phyloP scores from a whole-genome alignment of 1,284 basidiomycete genomes.

The Wolfiporia cocos region DNA sequence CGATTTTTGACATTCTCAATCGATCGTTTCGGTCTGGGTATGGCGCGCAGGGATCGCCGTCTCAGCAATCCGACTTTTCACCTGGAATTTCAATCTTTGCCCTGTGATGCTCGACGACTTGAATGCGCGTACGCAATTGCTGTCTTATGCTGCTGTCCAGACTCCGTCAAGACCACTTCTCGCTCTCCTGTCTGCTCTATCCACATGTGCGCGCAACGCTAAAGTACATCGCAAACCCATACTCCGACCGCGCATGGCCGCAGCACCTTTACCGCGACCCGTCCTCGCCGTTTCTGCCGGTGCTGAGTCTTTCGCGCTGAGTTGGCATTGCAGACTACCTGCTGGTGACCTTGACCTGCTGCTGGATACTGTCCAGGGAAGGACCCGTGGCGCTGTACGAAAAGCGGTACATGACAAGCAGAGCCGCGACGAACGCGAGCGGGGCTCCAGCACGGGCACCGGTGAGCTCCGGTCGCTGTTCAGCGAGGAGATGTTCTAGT shows the following conservation, averaged over 20 bases:
- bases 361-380: conserved; percentile 49
- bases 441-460: too few species aligned
- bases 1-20: too few species aligned
- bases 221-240: conserved; percentile 44
- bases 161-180: too few species aligned
- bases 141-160: too few species aligned
- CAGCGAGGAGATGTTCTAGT: conserved; percentile 49
- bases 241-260: conserved; percentile 57
- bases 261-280: conserved; percentile 57
- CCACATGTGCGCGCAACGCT: conserved; percentile 62
- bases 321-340: conserved; percentile 53
- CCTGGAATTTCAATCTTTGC: too few species aligned
- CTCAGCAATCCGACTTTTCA: too few species aligned
- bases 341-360: conserved; percentile 58
- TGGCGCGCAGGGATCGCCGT: too few species aligned
- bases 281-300: conserved; percentile 38
- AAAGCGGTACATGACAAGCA: conserved; percentile 10
- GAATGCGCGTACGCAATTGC: too few species aligned
- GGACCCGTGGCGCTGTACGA: conserved; percentile 38
- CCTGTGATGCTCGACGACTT: too few species aligned
- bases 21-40: too few species aligned
- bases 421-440: too few species aligned
- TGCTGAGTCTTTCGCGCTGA: conserved; percentile 39
- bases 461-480: conserved; percentile 32
- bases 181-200: conserved; percentile 56